Percentiles rank a stretch among this genome's conserved stretches.
phyloP scores from a whole-genome alignment of 768 basidiomycete genomes.

The Suillus sp. region DNA sequence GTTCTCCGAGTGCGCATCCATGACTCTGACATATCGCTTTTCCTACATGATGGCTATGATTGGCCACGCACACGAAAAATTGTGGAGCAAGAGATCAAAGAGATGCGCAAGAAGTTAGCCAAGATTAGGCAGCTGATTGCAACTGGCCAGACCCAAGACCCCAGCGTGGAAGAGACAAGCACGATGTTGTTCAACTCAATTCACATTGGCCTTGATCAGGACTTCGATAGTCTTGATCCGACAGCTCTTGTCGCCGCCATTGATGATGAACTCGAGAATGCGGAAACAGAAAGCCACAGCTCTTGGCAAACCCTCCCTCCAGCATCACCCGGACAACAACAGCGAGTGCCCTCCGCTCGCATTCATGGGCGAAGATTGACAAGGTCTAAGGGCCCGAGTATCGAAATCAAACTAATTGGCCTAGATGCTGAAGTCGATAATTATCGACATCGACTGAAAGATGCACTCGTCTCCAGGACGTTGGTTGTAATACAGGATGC shows the following conservation, averaged over 20 bases:
- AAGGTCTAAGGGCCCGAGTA: constrained; percentile 75
- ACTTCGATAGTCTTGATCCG: constrained; percentile 72
- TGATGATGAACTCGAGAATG: constrained; percentile 83
- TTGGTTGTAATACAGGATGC: constrained; percentile 69
- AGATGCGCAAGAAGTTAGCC: constrained; percentile 81
- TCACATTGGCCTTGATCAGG: constrained; percentile 86
- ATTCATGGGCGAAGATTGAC: constrained; percentile 63
- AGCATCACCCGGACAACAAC: constrained; percentile 44
- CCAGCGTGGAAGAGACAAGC: constrained; percentile 68
- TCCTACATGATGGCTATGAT: constrained; percentile 93
- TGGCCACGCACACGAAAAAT: constrained; percentile 84
- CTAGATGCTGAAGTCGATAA: constrained; percentile 68
- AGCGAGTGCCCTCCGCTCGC: constrained; percentile 36
- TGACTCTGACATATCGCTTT: constrained; percentile 63
- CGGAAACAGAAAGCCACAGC: constrained; percentile 58
- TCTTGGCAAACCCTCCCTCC: constrained; percentile 90
- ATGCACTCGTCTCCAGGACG: constrained; percentile 62
- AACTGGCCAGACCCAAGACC: constrained; percentile 83
- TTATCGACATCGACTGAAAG: constrained; percentile 54
- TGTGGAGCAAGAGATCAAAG: constrained; percentile 86
- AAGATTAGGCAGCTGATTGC: constrained; percentile 93
- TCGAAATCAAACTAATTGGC: constrained; percentile 79
- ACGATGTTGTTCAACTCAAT: constrained; percentile 91
- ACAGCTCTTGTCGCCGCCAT: constrained; percentile 85
- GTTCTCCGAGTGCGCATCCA: constrained; percentile 56